Conservation (phyloP, 23 red algal genomes). For the Cyanidium caldarium region DNA sequence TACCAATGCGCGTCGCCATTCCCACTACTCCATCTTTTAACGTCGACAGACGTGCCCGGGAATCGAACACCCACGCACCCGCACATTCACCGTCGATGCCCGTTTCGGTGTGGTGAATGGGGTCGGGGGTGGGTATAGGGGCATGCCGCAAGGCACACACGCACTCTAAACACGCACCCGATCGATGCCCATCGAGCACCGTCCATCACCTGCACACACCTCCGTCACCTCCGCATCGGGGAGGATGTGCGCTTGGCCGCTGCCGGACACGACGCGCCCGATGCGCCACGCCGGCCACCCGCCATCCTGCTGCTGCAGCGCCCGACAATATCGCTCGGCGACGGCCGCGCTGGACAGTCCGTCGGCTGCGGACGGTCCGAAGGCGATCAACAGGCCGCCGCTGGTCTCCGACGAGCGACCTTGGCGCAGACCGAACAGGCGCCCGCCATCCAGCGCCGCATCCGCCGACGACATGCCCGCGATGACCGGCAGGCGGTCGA, state of each 20-base stretch:
- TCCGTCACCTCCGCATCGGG: not conserved
- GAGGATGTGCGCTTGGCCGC: not conserved
- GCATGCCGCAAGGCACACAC: too few relatives aligned
- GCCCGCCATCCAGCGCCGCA: not conserved
- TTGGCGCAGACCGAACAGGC: constrained; percentile 4
- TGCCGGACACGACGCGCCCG: not conserved
- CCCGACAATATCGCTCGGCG: not conserved
- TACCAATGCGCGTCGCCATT: too few relatives aligned
- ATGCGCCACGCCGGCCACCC: not conserved
- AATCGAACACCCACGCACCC: too few relatives aligned
- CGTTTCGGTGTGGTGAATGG: too few relatives aligned
- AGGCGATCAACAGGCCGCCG: constrained; percentile 23
- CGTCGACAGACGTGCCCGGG: too few relatives aligned
- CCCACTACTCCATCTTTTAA: too few relatives aligned
- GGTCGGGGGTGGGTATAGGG: too few relatives aligned
- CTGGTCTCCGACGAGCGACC: constrained; percentile 31
- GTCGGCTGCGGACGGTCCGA: not conserved
- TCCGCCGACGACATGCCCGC: constrained; percentile 10
- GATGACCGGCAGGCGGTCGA: constrained; percentile 14
- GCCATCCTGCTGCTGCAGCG: not conserved
- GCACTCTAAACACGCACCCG: too few relatives aligned
- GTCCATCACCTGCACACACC: too few relatives aligned
- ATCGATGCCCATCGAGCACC: too few relatives aligned
- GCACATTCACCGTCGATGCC: too few relatives aligned
- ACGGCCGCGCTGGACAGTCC: not conserved